Evolutionary conservation across 2,329 filamentous ascomycete species (phyloP), one percentile per base, ranked within the genome.

Genomic region (Periconia macrospinosa): DNA sequence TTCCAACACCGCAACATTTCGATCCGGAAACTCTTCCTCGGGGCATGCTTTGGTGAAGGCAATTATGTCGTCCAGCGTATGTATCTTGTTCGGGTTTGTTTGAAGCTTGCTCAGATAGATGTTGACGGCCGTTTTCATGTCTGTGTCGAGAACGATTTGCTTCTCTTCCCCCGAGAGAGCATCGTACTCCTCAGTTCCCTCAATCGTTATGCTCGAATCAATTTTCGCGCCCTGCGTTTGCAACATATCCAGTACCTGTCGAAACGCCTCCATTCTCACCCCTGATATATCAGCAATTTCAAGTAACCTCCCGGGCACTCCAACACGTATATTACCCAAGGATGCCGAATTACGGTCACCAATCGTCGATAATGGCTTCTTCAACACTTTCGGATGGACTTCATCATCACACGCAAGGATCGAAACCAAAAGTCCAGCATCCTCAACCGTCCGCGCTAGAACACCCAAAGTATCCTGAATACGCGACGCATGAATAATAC

Each of bases 401-500:
- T n/a, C n/a, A n/a, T 30, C 30, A 11, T 20, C 27, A 54, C 23
- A 1, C 51, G 30, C 27, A 49, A 41, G 1, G 30, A 2, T 47
- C 35, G 1, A 59, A 59, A 9, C 74, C 30, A 33, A 33, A 7
- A 78, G 74, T 8, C 42, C 23, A 2, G 81, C 81, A 54, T 83
- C 81, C 56, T 77, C 77, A 18, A 83, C 80, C 0, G 78, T 79
- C 41, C 80, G 71, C 3, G 81, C 75, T 71, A 83, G 78, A 0
- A 81, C 77, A 0, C 81, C 81, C 20, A 82, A 69, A 0, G 79
- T 81, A 58, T 83, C 80, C 58, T 79, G 76, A 48, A 76, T 77
- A 58, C 80, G 70, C 45, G 74, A 79, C 52, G 88, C 82, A 1
- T 86, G 85, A 13, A 90, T 81, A 0, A 88, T 56, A 81, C 23